phyloP scores from a whole-genome alignment of 169 alveolate genomes.

The Plasmodium fragile region DNA sequence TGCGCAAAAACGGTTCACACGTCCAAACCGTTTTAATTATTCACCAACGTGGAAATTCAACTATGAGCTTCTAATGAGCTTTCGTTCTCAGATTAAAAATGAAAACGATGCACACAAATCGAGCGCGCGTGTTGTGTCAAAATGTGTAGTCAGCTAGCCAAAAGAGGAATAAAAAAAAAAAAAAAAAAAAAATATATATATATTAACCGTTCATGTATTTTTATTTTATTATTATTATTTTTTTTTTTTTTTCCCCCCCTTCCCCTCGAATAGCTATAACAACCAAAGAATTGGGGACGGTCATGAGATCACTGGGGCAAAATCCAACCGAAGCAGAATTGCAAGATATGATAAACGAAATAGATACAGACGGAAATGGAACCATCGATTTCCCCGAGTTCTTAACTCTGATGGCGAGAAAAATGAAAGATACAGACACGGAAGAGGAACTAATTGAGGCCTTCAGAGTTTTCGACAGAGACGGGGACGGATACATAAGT shows the following conservation, averaged over 20 bases:
- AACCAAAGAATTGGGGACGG: conserved; percentile 96
- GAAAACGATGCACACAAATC: not conserved
- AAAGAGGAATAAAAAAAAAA: not conserved
- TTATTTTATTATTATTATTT: not conserved
- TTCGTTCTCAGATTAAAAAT: not conserved
- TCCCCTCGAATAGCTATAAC: conserved; percentile 90
- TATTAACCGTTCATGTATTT: not conserved
- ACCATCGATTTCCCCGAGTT: conserved; percentile 99
- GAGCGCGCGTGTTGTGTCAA: not conserved
- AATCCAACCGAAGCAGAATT: conserved; percentile 98
- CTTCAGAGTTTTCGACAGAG: conserved; percentile 98
- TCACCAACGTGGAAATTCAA: not conserved
- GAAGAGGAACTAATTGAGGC: conserved; percentile 99
- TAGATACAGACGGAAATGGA: conserved; percentile 96
- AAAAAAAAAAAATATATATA: not conserved
- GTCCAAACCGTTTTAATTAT: not conserved
- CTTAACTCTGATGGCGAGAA: conserved; percentile 98
- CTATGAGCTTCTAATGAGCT: conserved; percentile 12
- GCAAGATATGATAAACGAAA: conserved; percentile 96
- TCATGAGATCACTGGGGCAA: conserved; percentile 96
- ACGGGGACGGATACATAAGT: conserved; percentile 97
- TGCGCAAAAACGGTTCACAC: not conserved
- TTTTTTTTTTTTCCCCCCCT: conserved; percentile 15
- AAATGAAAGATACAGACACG: conserved; percentile 99
- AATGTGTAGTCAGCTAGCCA: not conserved